Conservation (phyloP, 768 basidiomycete species). For the Rhizopogon roseolus region DNA sequence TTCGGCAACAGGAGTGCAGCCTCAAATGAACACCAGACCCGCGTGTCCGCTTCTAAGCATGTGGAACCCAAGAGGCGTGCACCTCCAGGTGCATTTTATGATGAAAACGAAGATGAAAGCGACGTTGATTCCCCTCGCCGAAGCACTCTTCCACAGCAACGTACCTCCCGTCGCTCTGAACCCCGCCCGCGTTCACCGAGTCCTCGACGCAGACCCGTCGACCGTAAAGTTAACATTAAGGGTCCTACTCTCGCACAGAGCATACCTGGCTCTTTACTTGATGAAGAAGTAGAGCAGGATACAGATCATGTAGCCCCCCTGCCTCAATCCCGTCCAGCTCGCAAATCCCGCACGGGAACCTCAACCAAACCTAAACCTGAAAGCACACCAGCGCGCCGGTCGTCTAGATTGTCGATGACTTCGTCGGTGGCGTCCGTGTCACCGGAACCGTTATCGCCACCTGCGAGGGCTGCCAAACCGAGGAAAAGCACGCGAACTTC, state of each 20-base stretch:
- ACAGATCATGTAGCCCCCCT: constrained; percentile 31
- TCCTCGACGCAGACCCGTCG: not conserved
- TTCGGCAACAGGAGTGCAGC: constrained; percentile 14
- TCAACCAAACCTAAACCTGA: constrained; percentile 13
- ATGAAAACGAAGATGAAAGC: constrained; percentile 32
- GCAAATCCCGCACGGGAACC: constrained; percentile 3
- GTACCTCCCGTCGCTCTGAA: not conserved
- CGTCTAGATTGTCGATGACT: constrained; percentile 33
- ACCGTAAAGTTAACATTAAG: constrained; percentile 1
- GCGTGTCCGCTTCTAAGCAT: constrained; percentile 7
- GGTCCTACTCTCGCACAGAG: constrained; percentile 20
- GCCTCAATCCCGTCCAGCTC: constrained; percentile 14
- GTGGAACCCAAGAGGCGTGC: constrained; percentile 23
- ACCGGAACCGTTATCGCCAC: constrained; percentile 26
- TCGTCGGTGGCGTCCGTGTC: constrained; percentile 25
- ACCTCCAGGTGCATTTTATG: constrained; percentile 44
- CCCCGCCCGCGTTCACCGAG: not conserved
- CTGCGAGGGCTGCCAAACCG: constrained; percentile 7
- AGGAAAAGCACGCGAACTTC: constrained; percentile 18
- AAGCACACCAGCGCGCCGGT: constrained; percentile 29
- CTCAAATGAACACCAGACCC: constrained; percentile 12
- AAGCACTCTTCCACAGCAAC: constrained; percentile 3
- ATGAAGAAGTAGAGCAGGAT: constrained; percentile 29
- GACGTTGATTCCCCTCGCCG: constrained; percentile 7
- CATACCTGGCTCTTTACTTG: constrained; percentile 41